phyloP scores from a whole-genome alignment of 2,329 filamentous ascomycete species.

The Aspergillus fijiensis region DNA sequence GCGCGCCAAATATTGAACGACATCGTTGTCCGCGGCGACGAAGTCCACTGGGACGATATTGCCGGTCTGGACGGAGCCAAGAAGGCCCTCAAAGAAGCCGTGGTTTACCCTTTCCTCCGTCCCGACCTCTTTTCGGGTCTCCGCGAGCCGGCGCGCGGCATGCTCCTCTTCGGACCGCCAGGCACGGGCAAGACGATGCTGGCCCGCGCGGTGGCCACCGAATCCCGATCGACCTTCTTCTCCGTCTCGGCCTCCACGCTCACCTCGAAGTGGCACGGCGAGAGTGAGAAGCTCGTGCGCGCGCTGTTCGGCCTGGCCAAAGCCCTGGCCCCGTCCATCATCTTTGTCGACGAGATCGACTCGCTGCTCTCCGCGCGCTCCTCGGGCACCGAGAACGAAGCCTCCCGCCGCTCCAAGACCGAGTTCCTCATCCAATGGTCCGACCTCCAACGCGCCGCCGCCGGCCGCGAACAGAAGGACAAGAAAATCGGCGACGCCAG shows the following conservation, averaged over 20 bases:
- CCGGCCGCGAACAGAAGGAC: constrained; percentile 66
- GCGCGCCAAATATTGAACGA: constrained; percentile 94
- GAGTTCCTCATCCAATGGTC: constrained; percentile 98
- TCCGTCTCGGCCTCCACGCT: constrained; percentile 92
- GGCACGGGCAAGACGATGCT: constrained; percentile 99
- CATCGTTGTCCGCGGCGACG: constrained; percentile 89
- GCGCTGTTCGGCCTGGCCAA: constrained; percentile 91
- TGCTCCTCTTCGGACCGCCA: constrained; percentile 93
- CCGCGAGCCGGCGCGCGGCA: constrained; percentile 87
- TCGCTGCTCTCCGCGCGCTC: constrained; percentile 83
- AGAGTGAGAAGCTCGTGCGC: constrained; percentile 93
- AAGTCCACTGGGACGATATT: constrained; percentile 92
- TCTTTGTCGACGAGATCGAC: constrained; percentile 98
- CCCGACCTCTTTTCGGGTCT: constrained; percentile 95
- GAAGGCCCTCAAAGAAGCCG: constrained; percentile 86
- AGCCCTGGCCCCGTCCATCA: constrained; percentile 85
- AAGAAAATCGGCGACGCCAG: constrained; percentile 76
- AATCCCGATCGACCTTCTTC: constrained; percentile 93
- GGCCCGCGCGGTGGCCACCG: constrained; percentile 88
- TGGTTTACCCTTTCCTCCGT: constrained; percentile 93
- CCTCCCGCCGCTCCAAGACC: constrained; percentile 90
- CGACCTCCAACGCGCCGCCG: constrained; percentile 86
- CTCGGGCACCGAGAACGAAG: constrained; percentile 79
- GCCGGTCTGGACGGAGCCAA: constrained; percentile 90
- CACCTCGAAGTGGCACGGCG: constrained; percentile 93